A percentile compares a stretch with the other conserved stretches of the same genome.
These are phyloP conservation scores for Penicillium coprophilum DNA, from an alignment of 495 filamentous ascomycete genomes.

Conservation along the genomic window DNA sequence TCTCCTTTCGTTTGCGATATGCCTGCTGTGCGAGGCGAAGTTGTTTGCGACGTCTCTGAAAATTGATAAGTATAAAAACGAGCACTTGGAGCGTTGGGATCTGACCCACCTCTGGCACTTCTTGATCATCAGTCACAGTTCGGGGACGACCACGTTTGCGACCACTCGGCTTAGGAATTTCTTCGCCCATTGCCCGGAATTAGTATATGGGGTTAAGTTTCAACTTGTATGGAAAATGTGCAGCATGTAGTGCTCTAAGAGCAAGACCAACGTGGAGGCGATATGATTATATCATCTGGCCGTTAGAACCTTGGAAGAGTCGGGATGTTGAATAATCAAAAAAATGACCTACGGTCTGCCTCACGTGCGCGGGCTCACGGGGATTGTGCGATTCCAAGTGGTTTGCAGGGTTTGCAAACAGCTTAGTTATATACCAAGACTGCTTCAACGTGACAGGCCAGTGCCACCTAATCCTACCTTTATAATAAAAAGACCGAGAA, in stretches of 20 bases:
- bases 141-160: conserved; percentile 31
- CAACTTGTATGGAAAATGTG: background rate
- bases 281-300: conserved; percentile 11
- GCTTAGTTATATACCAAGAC: too few relatives aligned
- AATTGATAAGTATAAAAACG: background rate
- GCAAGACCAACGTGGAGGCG: background rate
- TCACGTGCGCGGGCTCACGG: too few relatives aligned
- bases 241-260: conserved; percentile 6
- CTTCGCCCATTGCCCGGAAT: conserved; percentile 14
- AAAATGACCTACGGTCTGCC: conserved; percentile 15
- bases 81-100: background rate
- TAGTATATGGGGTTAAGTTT: background rate
- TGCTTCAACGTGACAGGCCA: too few relatives aligned
- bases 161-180: conserved; percentile 7
- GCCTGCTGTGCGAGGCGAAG: conserved; percentile 84
- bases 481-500: too few relatives aligned
- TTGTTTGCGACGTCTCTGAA: conserved; percentile 66
- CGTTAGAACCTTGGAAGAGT: too few relatives aligned
- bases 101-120: conserved; percentile 28
- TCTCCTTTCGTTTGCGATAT: conserved; percentile 85
- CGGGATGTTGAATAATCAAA: conserved; percentile 26
- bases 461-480: background rate
- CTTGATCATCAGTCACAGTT: conserved; percentile 24
- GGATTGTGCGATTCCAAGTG: too few relatives aligned
- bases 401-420: too few relatives aligned